Conservation (phyloP, 2,329 filamentous ascomycete species). For the Phyllosticta citrichinensis region DNA sequence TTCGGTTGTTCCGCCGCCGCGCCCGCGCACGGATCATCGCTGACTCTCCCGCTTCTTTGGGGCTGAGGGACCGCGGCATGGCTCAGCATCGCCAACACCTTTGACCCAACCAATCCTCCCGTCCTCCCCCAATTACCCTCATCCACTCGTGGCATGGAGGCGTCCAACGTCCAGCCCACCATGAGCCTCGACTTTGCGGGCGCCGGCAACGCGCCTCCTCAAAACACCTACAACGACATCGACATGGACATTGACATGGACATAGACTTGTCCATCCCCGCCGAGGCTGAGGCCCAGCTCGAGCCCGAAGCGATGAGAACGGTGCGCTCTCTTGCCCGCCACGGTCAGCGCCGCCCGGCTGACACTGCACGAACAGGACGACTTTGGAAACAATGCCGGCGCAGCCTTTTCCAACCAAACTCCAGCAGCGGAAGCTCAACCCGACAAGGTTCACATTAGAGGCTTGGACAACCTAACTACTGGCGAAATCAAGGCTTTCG, state of each 20-base stretch:
- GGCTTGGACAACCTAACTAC: constrained; percentile 77
- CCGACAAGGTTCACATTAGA: constrained; percentile 69
- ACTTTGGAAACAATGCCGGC: not conserved
- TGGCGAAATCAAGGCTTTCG: constrained; percentile 66
- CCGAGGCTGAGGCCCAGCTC: constrained; percentile 17
- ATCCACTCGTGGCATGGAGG: constrained; percentile 1
- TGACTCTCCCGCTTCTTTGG: not conserved
- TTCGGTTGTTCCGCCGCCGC: not conserved
- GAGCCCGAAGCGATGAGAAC: constrained; percentile 16
- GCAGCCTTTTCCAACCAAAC: not conserved
- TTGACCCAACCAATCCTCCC: not conserved
- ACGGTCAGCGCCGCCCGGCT: not conserved
- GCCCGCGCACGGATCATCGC: not conserved
- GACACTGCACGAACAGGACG: not conserved
- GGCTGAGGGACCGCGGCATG: not conserved
- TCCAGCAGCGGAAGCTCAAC: constrained; percentile 20
- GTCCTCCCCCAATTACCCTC: not conserved
- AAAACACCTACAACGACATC: constrained; percentile 1
- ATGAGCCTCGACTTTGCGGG: not conserved
- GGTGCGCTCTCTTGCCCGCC: constrained; percentile 12
- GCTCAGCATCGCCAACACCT: not conserved
- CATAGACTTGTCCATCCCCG: constrained; percentile 23
- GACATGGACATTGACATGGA: constrained; percentile 25
- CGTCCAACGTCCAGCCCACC: constrained; percentile 5
- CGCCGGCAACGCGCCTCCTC: not conserved